These are phyloP conservation scores for Glycyrrhiza uralensis DNA, from an alignment of 306 rosid genomes.

Conservation along the genomic window DNA sequence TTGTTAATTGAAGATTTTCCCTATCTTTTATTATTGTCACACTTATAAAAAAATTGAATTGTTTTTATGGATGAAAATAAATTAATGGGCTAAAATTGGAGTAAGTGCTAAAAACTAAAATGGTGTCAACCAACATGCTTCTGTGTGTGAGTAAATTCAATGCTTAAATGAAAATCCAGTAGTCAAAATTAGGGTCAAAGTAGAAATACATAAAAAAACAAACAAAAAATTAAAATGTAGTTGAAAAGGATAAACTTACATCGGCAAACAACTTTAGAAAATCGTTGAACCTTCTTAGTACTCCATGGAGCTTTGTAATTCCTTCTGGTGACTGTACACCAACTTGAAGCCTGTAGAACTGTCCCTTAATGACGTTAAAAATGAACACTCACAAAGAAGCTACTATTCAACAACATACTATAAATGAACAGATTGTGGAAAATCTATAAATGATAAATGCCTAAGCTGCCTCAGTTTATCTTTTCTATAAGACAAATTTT, in stretches of 20 bases:
- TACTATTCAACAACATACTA: constrained; percentile 5
- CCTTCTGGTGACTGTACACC: constrained; percentile 87
- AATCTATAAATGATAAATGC: neutral
- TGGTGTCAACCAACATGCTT: neutral
- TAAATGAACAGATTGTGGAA: neutral
- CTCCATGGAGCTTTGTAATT: constrained; percentile 51
- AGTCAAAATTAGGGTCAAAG: neutral
- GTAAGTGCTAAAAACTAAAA: neutral
- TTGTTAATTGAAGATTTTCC: neutral
- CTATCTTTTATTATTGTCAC: neutral
- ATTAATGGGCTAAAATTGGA: neutral
- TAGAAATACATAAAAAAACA: neutral
- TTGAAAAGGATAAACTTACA: constrained; percentile 53
- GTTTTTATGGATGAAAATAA: neutral
- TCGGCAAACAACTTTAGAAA: constrained; percentile 75
- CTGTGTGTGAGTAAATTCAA: neutral
- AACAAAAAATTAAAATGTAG: neutral
- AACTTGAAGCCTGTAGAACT: constrained; percentile 96
- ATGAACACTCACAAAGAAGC: constrained; percentile 15
- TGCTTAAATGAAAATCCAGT: neutral
- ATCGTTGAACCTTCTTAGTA: constrained; percentile 90
- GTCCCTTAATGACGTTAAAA: constrained; percentile 64
- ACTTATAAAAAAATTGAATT: neutral
- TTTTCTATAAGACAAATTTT: neutral
- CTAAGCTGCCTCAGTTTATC: constrained; percentile 5